Base-by-base conservation (phyloP, 176 grass and related monocot species). In the Phoenix roebelenii region DNA sequence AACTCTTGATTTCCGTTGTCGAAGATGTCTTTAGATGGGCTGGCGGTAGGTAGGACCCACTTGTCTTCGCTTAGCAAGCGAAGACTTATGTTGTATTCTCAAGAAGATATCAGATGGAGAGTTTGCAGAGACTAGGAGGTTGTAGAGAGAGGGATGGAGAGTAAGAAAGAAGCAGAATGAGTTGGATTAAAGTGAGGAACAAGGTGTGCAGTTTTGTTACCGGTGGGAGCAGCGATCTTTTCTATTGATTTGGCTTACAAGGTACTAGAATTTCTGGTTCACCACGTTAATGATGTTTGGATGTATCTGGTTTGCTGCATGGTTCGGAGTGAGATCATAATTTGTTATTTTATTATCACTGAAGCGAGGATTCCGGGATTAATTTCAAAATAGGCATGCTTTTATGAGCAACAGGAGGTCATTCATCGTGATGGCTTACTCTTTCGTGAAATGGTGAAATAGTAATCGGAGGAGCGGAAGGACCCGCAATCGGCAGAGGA, bases 61-160 rank as follows among this genome's bases (percentile, higher is more conserved):
- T 28, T 28, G 25, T 28, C 25, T 28, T 28, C 25, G 25, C 3
- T 28, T 0, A 20, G 20, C 0, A 20, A 20, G 20, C 20, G 20
- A 20, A 20, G 66, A 69, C 59, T 51, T 85, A 78, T 16, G 54
- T 78, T 30, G 25, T 81, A 14, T 69, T 89, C 52, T 82, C 85
- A 26, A 88, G 76, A 54, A 76, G 83, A 53, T 84, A 78, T 72
- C 81, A 54, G 64, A 70, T 66, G 80, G 58, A 5, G 66, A 81
- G 54, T 89, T 75, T 75, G 77, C 77, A 59, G 49, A 68, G 49
- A 68, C 50, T 16, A 74, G 80, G 66, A 81, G 60, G 53, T 35
- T 59, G 26, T 64, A 81, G 25, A 28, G 57, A 89, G 77, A 70
- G 57, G 58, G 52, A 74, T 17, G 49, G 49, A 60, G n/a, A 68